Evolutionary conservation across 2,329 filamentous ascomycete species (phyloP), one percentile per base, ranked within the genome.

Genomic region (Ophioceras dolichostomum): DNA sequence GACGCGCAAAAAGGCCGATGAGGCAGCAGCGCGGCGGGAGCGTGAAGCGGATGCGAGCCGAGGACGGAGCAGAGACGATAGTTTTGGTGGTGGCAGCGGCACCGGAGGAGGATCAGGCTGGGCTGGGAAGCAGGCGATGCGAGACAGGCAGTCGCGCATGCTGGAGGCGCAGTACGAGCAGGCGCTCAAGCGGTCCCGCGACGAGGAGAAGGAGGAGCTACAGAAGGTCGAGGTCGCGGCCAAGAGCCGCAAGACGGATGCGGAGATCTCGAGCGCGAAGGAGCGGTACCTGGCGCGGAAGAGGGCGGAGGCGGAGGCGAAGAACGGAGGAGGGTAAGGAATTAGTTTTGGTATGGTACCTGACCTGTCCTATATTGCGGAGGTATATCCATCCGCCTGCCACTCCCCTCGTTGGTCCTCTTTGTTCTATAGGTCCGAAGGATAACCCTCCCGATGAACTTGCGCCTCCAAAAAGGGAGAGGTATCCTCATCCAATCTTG

Each of bases 231-330:
- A 84, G 57, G 68, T 76, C 40, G 71, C 73, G 13, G 64, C 73
- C 26, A 91, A 89, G 70, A 83, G 78, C 47, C 70, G 75, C 49
- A 91, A 91, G 70, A 89, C 83, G 1, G 75, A 78, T 34, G 63
- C 66, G 14, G 83, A 89, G 36, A 81, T 89, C 43, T 79, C 73
- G 49, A 81, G 80, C 50, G 84, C 84, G 1, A 83, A 76, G 56
- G 84, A 88, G 59, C 67, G 84, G 47, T 91, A 88, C 56, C 63
- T 91, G 38, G 80, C 82, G 39, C 68, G 84, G 52, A 89, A 88
- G 62, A 68, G 65, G 49, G 81, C 83, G 40, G 80, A 78, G 1
- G 83, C 82, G 42, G 79, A 81, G 51, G 78, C 70, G 10, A 77
- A 77, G 57, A 73, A 67, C n/a, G n/a, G n/a, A n/a, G n/a, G n/a